Base-by-base conservation (phyloP, 371 early-diverging fungal species). In the Mortierella sp. region DNA sequence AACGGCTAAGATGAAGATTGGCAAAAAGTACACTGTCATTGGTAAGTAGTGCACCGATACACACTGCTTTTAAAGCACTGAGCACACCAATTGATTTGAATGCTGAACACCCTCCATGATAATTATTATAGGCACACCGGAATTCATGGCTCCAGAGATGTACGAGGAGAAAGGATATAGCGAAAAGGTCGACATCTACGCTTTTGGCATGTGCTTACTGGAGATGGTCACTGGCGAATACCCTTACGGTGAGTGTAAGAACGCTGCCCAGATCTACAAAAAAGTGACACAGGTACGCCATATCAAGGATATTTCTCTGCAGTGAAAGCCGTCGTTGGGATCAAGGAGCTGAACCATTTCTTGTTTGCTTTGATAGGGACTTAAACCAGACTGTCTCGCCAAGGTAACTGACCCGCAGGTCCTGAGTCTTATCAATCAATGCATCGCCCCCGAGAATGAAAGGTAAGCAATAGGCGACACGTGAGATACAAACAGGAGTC, bases 121-220 rank as follows among this genome's bases (percentile, higher is more conserved):
- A 14, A 26, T 50, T 28, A 7, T 24, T 28, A 71, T 84, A 67
- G 91, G 93, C 21, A 95, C 96, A 1, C 96, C 96, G 9, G 94
- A 96, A 70, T 96, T 94, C 64, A 94, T 95, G 94, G 95, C 93
- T n/a, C 96, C 96, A n/a, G 96, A 96, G 81, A 90, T 95, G 84
- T 96, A 97, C 72, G 91, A 93, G 62, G 94, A 95, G 78, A 87
- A 91, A 54, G 90, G 91, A 31, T 96, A 97, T 81, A 90, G 83
- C 70, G 95, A 94, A 80, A 92, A 91, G 64, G 95, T 93, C 31
- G 95, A 95, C 76, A 92, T 97, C 43, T 97, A 96, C 82, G 94
- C 97, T 13, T 96, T 96, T 86, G 97, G 97, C 41, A 94, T 97
- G 95, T 91, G 91, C 62, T 79, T 95, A 2, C 76, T 96, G 41